A percentile compares a stretch with the other conserved stretches of the same genome.
phyloP scores from a whole-genome alignment of 495 filamentous ascomycete species.

The Aeminium ludgeri region DNA sequence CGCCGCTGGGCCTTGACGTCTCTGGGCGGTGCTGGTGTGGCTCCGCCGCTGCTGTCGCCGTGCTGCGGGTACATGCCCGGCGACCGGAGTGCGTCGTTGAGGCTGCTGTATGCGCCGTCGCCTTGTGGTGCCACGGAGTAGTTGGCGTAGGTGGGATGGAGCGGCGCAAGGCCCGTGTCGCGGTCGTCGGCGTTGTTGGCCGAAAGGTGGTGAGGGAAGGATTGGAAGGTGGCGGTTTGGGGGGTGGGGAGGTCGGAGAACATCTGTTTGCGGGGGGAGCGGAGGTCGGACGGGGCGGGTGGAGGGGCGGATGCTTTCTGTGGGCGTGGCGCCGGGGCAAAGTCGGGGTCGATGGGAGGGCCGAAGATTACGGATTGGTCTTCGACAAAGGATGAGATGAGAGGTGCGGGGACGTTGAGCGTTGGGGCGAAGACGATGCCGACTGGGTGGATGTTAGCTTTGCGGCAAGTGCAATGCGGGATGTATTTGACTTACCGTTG shows the following conservation, averaged over 20 bases:
- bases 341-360: constrained; percentile 41
- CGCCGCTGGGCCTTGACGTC: constrained; percentile 18
- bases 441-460: constrained; percentile 29
- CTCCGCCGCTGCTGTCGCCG: background rate
- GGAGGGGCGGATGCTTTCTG: constrained; percentile 8
- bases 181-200: constrained; percentile 32
- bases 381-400: constrained; percentile 85
- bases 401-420: constrained; percentile 85
- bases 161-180: constrained; percentile 46
- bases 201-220: constrained; percentile 15
- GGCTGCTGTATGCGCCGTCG: constrained; percentile 20
- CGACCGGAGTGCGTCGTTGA: constrained; percentile 22
- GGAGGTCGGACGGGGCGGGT: constrained; percentile 41
- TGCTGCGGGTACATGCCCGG: constrained; percentile 6
- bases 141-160: constrained; percentile 39
- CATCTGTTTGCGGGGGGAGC: constrained; percentile 50
- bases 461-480: too few species aligned
- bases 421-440: constrained; percentile 98
- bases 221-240: constrained; percentile 41
- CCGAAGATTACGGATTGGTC: constrained; percentile 80
- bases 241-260: constrained; percentile 54
- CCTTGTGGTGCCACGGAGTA: constrained; percentile 19
- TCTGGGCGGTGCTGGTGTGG: constrained; percentile 2
- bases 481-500: constrained; percentile 33
- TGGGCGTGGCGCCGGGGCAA: background rate